Evolutionary conservation across 371 early-diverging fungal genomes (phyloP), one percentile per base, ranked within the genome.

Genomic region (Mucor velutinosus): DNA sequence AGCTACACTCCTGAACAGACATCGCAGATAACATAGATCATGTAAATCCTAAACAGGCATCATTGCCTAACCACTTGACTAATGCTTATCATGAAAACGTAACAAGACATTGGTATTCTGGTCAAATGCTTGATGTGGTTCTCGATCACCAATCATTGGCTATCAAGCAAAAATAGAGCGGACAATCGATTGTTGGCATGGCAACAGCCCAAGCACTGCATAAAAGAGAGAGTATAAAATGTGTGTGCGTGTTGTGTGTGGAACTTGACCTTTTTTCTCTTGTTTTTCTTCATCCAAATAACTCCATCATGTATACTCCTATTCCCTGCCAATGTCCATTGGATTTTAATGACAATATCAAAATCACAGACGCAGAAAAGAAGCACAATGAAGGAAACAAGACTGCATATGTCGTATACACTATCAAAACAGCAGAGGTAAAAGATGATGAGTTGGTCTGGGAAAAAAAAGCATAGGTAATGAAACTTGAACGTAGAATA

Each of bases 401-500:
- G 25, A 23, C 21, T 8, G 12, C 51, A 19, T 51, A 25, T 51
- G 51, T 51, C 25, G 51, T 51, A 4, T 51, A 51, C 21, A 51
- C 25, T 23, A 51, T 51, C 12, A 25, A 51, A 51, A 7, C 8
- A 25, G 51, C 51, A 51, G 51, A 51, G 25, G 51, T 51, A 51
- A 51, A 4, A 19, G n/a, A n/a, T n/a, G n/a, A 19, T 1, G 23
- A 3, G 23, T 12, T 2, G 0, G 25, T 23, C 49, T 51, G 51
- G 51, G 51, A 51, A 25, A 51, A 51, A 51, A 23, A 51, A 1
- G 4, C 21, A 23, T 10, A 25, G 53, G 27, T 32, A 32, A 57
- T 32, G 32, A 14, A 49, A 17, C 51, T 17, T 10, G 33, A 19
- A 15, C 5, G 51, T 60, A 81, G 81, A 73, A 76, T 57, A 74